phyloP scores from a whole-genome alignment of 306 rosid genomes.

The Hippophae tibetana region DNA sequence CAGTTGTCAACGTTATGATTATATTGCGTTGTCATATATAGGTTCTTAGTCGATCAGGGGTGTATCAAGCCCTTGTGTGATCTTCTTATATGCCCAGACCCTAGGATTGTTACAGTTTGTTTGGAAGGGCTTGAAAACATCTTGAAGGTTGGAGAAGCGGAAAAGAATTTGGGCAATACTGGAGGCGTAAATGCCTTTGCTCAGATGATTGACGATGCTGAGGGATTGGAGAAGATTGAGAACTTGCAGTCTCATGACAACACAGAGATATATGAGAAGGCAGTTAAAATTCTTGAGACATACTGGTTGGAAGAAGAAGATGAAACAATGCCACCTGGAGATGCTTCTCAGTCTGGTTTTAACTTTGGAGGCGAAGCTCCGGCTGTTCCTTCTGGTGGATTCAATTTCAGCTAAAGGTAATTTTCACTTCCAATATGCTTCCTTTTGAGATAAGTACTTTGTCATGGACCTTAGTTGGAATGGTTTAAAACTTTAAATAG shows the following conservation, averaged over 20 bases:
- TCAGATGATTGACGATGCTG: conserved; percentile 79
- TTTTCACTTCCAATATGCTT: background rate
- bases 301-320: conserved; percentile 97
- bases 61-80: conserved; percentile 74
- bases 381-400: conserved; percentile 81
- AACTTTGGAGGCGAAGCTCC: conserved; percentile 56
- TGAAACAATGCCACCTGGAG: conserved; percentile 94
- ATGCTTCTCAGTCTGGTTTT: conserved; percentile 54
- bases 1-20: background rate
- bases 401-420: conserved; percentile 76
- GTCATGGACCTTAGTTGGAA: too few species aligned
- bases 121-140: conserved; percentile 94
- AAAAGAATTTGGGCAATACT: conserved; percentile 51
- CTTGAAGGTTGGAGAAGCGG: conserved; percentile 92
- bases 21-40: conserved; percentile 16
- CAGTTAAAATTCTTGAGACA: conserved; percentile 87
- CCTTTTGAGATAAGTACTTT: too few species aligned
- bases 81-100: conserved; percentile 84
- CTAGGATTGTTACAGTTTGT: conserved; percentile 88
- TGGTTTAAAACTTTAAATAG: too few species aligned
- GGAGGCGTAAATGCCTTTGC: conserved; percentile 71
- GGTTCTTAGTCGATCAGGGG: conserved; percentile 59
- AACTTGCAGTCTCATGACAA: conserved; percentile 88
- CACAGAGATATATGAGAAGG: conserved; percentile 90
- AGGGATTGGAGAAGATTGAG: conserved; percentile 94